phyloP scores from a whole-genome alignment of 2,329 filamentous ascomycete species.

The Xylariaceae sp. region DNA sequence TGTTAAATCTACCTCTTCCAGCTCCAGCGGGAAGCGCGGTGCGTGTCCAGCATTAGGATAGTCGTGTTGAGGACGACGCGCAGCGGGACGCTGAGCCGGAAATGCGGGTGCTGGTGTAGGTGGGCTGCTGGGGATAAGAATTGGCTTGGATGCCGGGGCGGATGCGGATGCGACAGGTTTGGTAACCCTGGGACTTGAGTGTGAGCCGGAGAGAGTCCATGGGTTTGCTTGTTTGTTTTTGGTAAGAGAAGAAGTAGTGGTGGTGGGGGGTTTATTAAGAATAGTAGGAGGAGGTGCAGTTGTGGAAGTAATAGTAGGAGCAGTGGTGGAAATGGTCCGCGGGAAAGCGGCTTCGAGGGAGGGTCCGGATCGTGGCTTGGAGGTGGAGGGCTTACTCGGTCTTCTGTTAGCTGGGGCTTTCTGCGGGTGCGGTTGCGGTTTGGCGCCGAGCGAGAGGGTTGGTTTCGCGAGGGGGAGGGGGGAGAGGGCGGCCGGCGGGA shows the following conservation, averaged over 20 bases:
- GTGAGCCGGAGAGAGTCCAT: conserved; percentile 42
- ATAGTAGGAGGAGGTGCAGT: too few species aligned
- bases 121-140: conserved; percentile 44
- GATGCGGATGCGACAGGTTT: conserved; percentile 16
- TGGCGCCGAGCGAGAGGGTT: conserved; percentile 5
- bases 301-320: too few species aligned
- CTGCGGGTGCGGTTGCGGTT: conserved; percentile 11
- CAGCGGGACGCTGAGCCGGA: neutral
- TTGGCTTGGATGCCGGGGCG: conserved; percentile 33
- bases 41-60: too few species aligned
- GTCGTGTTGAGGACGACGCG: too few species aligned
- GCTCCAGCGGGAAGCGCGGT: neutral
- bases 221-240: conserved; percentile 23
- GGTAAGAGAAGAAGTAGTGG: too few species aligned
- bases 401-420: conserved; percentile 17
- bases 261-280: too few species aligned
- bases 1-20: conserved; percentile 13
- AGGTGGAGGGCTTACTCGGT: conserved; percentile 31
- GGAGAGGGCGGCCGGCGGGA: conserved; percentile 2
- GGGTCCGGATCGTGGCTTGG: conserved; percentile 16
- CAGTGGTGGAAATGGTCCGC: too few species aligned
- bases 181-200: conserved; percentile 36
- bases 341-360: too few species aligned
- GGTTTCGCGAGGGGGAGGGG: conserved; percentile 9
- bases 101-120: conserved; percentile 30